Conservation (phyloP, 768 basidiomycete species). For the Grammothele lineata region DNA sequence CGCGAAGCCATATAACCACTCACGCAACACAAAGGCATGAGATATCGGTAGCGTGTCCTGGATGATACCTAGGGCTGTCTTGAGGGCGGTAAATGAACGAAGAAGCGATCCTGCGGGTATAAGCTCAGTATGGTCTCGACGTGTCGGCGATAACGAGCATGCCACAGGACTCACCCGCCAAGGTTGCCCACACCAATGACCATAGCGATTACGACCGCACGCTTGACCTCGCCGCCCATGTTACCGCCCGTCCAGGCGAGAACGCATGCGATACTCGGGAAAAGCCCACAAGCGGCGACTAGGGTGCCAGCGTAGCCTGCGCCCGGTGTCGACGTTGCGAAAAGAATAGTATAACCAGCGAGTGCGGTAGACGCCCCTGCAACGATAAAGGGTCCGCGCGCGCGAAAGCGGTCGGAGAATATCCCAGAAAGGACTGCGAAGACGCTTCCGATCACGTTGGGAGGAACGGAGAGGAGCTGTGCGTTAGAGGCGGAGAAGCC, state of each 20-base stretch:
- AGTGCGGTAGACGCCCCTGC: conserved; percentile 2
- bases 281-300: conserved; percentile 49
- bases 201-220: conserved; percentile 48
- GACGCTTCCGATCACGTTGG: conserved; percentile 23
- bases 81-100: conserved; percentile 35
- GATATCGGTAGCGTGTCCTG: conserved; percentile 12
- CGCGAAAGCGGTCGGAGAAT: conserved; percentile 5
- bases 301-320: conserved; percentile 44
- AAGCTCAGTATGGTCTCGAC: conserved; percentile 25
- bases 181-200: conserved; percentile 53
- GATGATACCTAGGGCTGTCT: conserved; percentile 14
- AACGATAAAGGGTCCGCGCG: conserved; percentile 7
- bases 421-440: conserved; percentile 1
- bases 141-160: neutral
- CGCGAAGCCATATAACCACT: no score
- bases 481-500: conserved; percentile 49
- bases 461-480: conserved; percentile 56
- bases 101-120: conserved; percentile 31
- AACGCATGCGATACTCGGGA: conserved; percentile 42
- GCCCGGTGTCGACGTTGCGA: neutral
- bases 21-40: conserved; percentile 6
- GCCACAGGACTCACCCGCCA: conserved; percentile 39
- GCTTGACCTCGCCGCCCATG: conserved; percentile 51
- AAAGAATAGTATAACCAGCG: conserved; percentile 4
- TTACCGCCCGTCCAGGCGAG: conserved; percentile 56